Evolutionary conservation across 2,329 filamentous ascomycete species (phyloP).

Genomic region (Trichothecium sympodiale): DNA sequence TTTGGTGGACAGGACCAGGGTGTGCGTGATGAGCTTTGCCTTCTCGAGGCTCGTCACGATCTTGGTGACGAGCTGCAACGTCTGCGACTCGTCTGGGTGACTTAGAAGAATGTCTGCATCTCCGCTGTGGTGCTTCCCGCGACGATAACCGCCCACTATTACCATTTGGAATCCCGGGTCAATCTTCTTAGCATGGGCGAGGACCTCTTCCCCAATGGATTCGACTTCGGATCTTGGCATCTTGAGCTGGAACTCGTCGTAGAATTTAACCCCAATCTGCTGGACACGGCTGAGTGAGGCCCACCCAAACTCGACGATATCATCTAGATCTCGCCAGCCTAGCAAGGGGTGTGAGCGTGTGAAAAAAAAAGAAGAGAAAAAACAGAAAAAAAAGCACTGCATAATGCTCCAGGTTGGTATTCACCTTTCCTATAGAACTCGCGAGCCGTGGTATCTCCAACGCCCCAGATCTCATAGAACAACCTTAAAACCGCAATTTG

Average conservation of each 20-base stretch:
- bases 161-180: conserved; percentile 42
- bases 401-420: conserved; percentile 1
- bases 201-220: conserved; percentile 51
- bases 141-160: conserved; percentile 71
- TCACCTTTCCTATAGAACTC: conserved; percentile 62
- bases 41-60: conserved; percentile 61
- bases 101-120: conserved; percentile 83
- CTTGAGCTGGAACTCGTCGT: conserved; percentile 66
- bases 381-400: neutral
- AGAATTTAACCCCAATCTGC: conserved; percentile 90
- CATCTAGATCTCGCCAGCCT: conserved; percentile 75
- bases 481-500: conserved; percentile 51
- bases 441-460: conserved; percentile 68
- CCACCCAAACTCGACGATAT: conserved; percentile 80
- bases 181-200: conserved; percentile 54
- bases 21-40: conserved; percentile 67
- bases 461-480: conserved; percentile 89
- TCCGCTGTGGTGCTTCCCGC: conserved; percentile 61
- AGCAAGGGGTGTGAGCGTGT: no score
- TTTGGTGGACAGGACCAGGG: conserved; percentile 56
- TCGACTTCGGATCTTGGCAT: conserved; percentile 69
- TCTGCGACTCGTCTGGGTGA: conserved; percentile 61
- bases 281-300: conserved; percentile 62
- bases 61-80: conserved; percentile 58
- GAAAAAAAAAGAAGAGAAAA: no score